Evolutionary conservation across 345 rosid genomes (phyloP).

Genomic region (Lumnitzera racemosa): DNA sequence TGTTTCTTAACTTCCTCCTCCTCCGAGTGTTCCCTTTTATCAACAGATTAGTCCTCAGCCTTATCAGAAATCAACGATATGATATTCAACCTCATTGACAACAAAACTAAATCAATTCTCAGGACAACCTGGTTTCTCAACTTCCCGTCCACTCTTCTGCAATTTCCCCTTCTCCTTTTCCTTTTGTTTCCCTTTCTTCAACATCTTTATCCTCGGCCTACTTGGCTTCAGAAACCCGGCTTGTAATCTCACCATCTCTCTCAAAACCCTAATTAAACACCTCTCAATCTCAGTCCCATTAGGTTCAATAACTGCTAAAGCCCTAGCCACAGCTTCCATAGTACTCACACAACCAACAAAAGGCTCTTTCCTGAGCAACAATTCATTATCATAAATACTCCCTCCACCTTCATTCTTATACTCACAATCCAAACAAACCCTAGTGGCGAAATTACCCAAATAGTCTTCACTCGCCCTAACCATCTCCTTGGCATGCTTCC

Average conservation of each 20-base stretch:
- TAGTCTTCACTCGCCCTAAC: constrained; percentile 60
- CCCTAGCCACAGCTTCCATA: constrained; percentile 82
- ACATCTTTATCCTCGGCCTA: constrained; percentile 53
- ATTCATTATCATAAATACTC: constrained; percentile 62
- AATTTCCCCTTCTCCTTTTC: not conserved
- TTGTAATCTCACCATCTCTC: constrained; percentile 76
- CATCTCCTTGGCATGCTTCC: constrained; percentile 96
- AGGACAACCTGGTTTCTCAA: no score
- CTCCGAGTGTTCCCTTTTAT: no score
- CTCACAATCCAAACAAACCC: constrained; percentile 62
- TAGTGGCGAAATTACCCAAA: constrained; percentile 41
- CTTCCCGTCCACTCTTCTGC: not conserved
- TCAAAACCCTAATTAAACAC: constrained; percentile 47
- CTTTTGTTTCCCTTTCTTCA: constrained; percentile 22
- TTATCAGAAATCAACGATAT: no score
- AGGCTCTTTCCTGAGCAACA: constrained; percentile 75
- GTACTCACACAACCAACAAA: constrained; percentile 74
- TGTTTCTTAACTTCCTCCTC: no score
- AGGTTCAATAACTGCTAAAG: constrained; percentile 49
- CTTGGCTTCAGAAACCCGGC: constrained; percentile 65
- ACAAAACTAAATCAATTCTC: no score
- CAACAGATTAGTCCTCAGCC: no score
- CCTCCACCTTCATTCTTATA: constrained; percentile 42
- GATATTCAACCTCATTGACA: no score
- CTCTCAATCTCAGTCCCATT: constrained; percentile 54